Evolutionary conservation across 2,329 filamentous ascomycete genomes (phyloP).

Genomic region (Microdochium trichocladiopsis): DNA sequence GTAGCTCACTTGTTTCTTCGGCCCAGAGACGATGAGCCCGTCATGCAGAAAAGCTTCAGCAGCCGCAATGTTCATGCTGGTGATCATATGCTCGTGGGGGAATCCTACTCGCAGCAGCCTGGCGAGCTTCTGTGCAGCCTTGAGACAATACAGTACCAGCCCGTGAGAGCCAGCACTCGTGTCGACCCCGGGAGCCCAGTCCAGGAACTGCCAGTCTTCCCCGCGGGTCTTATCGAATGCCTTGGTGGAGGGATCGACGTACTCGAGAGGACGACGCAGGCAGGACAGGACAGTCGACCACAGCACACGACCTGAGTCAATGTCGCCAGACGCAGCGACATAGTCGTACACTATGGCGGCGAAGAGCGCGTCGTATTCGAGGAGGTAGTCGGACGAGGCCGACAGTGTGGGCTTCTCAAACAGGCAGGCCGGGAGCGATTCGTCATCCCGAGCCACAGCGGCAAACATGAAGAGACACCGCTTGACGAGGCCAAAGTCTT

Average conservation of each 20-base stretch:
- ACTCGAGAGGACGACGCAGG: conserved; percentile 14
- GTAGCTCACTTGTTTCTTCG: conserved; percentile 17
- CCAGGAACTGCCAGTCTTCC: conserved; percentile 22
- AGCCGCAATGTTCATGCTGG: conserved; percentile 10
- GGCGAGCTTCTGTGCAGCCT: conserved; percentile 18
- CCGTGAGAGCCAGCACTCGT: conserved; percentile 21
- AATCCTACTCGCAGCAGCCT: conserved; percentile 11
- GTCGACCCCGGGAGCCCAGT: conserved; percentile 20
- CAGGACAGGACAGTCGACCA: conserved; percentile 22
- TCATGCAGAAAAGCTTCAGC: conserved; percentile 10
- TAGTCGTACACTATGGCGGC: conserved; percentile 23
- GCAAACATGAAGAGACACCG: conserved; percentile 27
- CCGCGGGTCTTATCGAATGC: conserved; percentile 10
- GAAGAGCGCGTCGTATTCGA: conserved; percentile 28
- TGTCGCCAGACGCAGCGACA: conserved; percentile 19
- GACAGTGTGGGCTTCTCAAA: conserved; percentile 22
- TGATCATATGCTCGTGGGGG: conserved; percentile 12
- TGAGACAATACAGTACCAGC: conserved; percentile 19
- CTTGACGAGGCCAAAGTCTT: conserved; percentile 23
- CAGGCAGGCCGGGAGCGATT: conserved; percentile 23
- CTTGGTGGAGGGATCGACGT: conserved; percentile 13
- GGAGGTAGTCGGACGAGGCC: conserved; percentile 24
- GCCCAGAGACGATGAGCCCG: conserved; percentile 17
- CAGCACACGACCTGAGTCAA: conserved; percentile 15
- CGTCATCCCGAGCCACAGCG: conserved; percentile 21